phyloP scores from a whole-genome alignment of 179 eudicot species.

The Drosera spatulata region DNA sequence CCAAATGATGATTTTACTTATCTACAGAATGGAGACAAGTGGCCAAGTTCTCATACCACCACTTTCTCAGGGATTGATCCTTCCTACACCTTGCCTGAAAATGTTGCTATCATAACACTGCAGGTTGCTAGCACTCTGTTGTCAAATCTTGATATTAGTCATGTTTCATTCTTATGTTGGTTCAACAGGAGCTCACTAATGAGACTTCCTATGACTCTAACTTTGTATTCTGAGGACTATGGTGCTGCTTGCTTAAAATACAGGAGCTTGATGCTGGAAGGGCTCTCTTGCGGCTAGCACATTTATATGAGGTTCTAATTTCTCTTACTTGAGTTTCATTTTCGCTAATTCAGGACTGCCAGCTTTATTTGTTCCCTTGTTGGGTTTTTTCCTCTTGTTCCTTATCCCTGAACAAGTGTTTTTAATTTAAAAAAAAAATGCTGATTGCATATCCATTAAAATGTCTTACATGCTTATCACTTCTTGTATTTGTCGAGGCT shows the following conservation, averaged over 20 bases:
- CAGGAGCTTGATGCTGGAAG: conserved; percentile 38
- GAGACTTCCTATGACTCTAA: background rate
- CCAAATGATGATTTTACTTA: background rate
- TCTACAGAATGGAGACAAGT: conserved; percentile 59
- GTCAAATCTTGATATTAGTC: background rate
- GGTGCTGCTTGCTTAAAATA: background rate
- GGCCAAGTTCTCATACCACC: conserved; percentile 52
- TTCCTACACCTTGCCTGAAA: conserved; percentile 74
- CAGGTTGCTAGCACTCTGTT: conserved; percentile 32
- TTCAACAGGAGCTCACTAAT: background rate
- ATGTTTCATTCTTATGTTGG: background rate
- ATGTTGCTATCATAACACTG: conserved; percentile 69
- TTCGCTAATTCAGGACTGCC: too few species aligned
- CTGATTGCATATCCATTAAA: too few species aligned
- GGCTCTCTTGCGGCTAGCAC: conserved; percentile 40
- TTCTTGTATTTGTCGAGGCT: too few species aligned
- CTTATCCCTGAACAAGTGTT: too few species aligned
- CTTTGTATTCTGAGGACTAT: background rate
- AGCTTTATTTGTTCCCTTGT: too few species aligned
- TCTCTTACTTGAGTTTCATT: background rate
- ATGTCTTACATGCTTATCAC: too few species aligned
- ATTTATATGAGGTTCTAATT: conserved; percentile 30
- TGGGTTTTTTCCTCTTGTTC: too few species aligned
- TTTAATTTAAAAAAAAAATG: too few species aligned
- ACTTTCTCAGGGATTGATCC: conserved; percentile 65